phyloP scores from a whole-genome alignment of 495 filamentous ascomycete genomes.

The Darksidea phi region DNA sequence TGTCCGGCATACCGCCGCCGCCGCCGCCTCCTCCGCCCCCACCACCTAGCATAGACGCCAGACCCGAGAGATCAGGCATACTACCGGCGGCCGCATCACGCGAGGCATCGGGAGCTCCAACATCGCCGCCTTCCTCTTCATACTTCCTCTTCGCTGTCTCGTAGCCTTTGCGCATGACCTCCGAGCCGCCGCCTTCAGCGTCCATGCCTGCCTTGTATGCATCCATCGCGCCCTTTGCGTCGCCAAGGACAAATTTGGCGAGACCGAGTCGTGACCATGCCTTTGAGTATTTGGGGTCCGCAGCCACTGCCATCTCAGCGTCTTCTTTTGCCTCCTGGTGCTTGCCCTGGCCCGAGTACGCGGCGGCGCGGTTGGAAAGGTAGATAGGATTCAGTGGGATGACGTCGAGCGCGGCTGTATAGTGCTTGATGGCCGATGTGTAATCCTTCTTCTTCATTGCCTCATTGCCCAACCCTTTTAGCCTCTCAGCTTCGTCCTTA shows the following conservation, averaged over 20 bases:
- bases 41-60: slow-evolving; percentile 79
- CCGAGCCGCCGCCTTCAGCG: slow-evolving; percentile 84
- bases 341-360: slow-evolving; percentile 75
- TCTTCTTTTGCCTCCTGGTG: slow-evolving; percentile 79
- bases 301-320: slow-evolving; percentile 79
- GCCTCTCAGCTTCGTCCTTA: slow-evolving; percentile 68
- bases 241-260: slow-evolving; percentile 83
- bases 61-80: slow-evolving; percentile 71
- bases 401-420: slow-evolving; percentile 78
- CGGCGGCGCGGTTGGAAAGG: slow-evolving; percentile 94
- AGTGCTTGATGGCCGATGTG: slow-evolving; percentile 71
- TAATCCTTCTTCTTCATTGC: slow-evolving; percentile 94
- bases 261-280: slow-evolving; percentile 91
- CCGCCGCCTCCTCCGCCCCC: slow-evolving; percentile 58
- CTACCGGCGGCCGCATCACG: slow-evolving; percentile 47
- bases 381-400: slow-evolving; percentile 89
- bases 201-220: slow-evolving; percentile 93
- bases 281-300: slow-evolving; percentile 92
- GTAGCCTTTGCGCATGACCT: slow-evolving; percentile 90
- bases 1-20: slow-evolving; percentile 82
- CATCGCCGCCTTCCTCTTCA: slow-evolving; percentile 64
- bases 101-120: slow-evolving; percentile 50
- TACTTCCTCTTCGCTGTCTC: slow-evolving; percentile 85
- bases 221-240: slow-evolving; percentile 88
- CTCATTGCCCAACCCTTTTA: slow-evolving; percentile 90